Evolutionary conservation across 2,329 filamentous ascomycete genomes (phyloP), one percentile per base, ranked within the genome.

Genomic region (Pyrenophora graminea): DNA sequence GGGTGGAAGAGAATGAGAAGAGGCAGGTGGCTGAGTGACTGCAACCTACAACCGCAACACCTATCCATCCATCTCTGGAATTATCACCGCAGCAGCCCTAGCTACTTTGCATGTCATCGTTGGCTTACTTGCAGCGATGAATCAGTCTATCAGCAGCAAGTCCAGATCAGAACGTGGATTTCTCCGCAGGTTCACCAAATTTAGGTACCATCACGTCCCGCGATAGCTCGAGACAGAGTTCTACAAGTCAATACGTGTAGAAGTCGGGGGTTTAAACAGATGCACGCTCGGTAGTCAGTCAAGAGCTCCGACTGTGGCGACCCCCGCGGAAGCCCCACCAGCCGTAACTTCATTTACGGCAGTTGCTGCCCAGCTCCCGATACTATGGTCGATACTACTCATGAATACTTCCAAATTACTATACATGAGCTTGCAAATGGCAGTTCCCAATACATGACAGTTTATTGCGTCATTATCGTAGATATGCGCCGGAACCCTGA

Each of bases 281-380:
- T 25, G 23, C 23, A 25, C 10, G 37, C 12, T 17, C n/a, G 10
- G 25, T 18, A 18, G 23, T 25, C 15, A 43, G 32, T n/a, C 18
- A 15, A 23, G 39, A 31, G n/a, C 19, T 31, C 30, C 21, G 39
- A 6, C 15, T 25, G 21, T 46, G 30, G 37, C 34, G 8, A 19
- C 17, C 45, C 39, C 41, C 31, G 17, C 36, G 31, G 48, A 46
- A 38, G 48, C 48, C 48, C 48, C 43, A 51, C 48, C 31, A 46
- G 32, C 19, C 15, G 25, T 19, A 25, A 31, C 38, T 40, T 40
- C 38, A 51, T 45, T 19, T 41, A 41, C 43, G 48, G 48, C 43
- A 51, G 48, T 51, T 51, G 6, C 31, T 51, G 43, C 42, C 48
- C 48, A 47, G 43, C 21, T 42, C 18, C 37, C 37, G 37, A 46